phyloP scores from a whole-genome alignment of 1,139 yeast genomes.

The Yamadazyma kanchanaburiensis region DNA sequence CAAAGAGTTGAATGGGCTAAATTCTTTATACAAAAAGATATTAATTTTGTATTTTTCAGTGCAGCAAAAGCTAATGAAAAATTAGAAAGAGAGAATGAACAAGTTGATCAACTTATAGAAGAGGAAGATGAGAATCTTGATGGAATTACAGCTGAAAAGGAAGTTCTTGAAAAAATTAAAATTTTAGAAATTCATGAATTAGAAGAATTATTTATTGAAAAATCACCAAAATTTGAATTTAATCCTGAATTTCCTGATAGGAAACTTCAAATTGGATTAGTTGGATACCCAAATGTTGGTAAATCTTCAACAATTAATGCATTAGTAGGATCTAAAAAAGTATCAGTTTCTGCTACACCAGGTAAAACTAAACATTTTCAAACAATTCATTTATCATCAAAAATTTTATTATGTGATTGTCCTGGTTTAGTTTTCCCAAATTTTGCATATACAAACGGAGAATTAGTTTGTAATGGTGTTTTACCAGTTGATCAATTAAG shows the following conservation, averaged over 20 bases:
- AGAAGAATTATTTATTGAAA: slow-evolving; percentile 73
- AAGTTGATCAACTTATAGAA: slow-evolving; percentile 24
- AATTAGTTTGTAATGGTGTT: slow-evolving; percentile 96
- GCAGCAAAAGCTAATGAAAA: slow-evolving; percentile 80
- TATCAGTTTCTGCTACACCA: slow-evolving; percentile 96
- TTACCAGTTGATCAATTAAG: slow-evolving; percentile 95
- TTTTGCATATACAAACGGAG: slow-evolving; percentile 95
- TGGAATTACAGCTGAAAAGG: slow-evolving; percentile 15
- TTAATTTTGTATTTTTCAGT: slow-evolving; percentile 87
- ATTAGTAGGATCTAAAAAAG: slow-evolving; percentile 91
- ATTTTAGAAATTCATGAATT: slow-evolving; percentile 82
- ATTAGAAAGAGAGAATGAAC: slow-evolving; percentile 53
- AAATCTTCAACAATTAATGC: slow-evolving; percentile 96
- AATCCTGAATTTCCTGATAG: slow-evolving; percentile 57
- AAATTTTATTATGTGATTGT: slow-evolving; percentile 92
- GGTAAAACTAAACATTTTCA: slow-evolving; percentile 99
- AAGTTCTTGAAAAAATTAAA: slow-evolving; percentile 48
- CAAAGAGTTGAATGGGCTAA: slow-evolving; percentile 89
- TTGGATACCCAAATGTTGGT: slow-evolving; percentile 97
- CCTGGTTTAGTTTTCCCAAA: slow-evolving; percentile 99
- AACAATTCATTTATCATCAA: slow-evolving; percentile 81
- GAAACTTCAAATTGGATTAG: slow-evolving; percentile 85
- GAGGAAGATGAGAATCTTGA: slow-evolving; percentile 11
- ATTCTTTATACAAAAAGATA: slow-evolving; percentile 65
- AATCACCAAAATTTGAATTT: slow-evolving; percentile 67